Conservation (phyloP, 2,329 filamentous ascomycete genomes). For the Hirsutella thompsonii region DNA sequence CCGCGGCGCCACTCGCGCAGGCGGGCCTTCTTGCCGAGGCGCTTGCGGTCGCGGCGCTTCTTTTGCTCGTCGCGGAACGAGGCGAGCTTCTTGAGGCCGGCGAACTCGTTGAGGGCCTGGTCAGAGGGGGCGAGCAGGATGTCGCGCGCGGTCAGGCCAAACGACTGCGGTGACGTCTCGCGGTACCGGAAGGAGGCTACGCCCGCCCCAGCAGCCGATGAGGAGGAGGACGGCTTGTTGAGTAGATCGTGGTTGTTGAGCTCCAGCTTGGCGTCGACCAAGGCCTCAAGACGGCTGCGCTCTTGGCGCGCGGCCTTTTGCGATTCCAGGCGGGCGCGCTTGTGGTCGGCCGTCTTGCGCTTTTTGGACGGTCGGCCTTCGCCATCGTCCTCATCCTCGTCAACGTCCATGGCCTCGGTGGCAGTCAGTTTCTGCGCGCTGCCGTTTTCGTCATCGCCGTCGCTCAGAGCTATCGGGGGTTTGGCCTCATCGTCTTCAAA, state of each 20-base stretch:
- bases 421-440: background rate
- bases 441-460: constrained; percentile 19
- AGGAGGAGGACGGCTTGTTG: constrained; percentile 15
- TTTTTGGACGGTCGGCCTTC: constrained; percentile 36
- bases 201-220: constrained; percentile 19
- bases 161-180: constrained; percentile 80
- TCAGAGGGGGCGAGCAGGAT: constrained; percentile 84
- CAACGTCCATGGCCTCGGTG: constrained; percentile 11
- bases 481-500: constrained; percentile 55
- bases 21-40: constrained; percentile 82
- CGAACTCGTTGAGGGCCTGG: constrained; percentile 75
- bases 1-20: constrained; percentile 72
- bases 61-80: constrained; percentile 78
- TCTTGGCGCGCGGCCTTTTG: constrained; percentile 69
- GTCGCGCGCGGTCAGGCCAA: constrained; percentile 79
- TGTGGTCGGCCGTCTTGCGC: constrained; percentile 46
- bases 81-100: constrained; percentile 88
- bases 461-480: constrained; percentile 41
- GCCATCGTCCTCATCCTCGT: constrained; percentile 28
- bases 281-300: constrained; percentile 68
- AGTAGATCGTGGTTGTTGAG: constrained; percentile 54
- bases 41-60: constrained; percentile 80
- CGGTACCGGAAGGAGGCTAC: constrained; percentile 68
- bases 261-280: constrained; percentile 72
- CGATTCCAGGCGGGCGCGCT: constrained; percentile 42